Conservation (phyloP, 805 yeast genomes). For the Pichia scutulata region DNA sequence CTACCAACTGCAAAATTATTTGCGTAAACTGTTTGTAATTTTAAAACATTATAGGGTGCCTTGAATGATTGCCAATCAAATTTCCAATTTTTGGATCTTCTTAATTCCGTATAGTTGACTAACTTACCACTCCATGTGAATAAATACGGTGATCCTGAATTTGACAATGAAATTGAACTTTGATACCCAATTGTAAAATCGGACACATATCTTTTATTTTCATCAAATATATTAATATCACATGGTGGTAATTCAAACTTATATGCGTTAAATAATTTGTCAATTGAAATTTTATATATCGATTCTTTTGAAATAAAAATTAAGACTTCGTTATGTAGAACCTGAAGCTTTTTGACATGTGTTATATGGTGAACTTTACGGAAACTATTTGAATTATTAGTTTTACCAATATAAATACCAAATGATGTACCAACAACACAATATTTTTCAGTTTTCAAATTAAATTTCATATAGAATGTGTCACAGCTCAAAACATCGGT, state of each 20-base stretch:
- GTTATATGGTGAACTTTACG: conserved; percentile 44
- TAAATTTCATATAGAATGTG: conserved; percentile 2
- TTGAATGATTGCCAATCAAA: conserved; percentile 22
- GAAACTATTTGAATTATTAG: conserved; percentile 43
- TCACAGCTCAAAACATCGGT: conserved; percentile 9
- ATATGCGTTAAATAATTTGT: conserved; percentile 53
- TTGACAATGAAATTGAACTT: conserved; percentile 41
- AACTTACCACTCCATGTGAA: conserved; percentile 49
- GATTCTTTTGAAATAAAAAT: conserved; percentile 51
- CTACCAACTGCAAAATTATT: conserved; percentile 25
- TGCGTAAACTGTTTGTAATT: conserved; percentile 21
- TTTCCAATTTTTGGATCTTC: conserved; percentile 21
- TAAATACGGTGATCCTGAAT: conserved; percentile 24
- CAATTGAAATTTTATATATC: conserved; percentile 56
- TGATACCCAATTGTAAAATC: conserved; percentile 67
- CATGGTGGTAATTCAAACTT: conserved; percentile 37
- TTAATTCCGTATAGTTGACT: conserved; percentile 28
- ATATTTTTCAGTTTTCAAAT: conserved; percentile 22
- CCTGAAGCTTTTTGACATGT: conserved; percentile 53
- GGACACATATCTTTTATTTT: conserved; percentile 36
- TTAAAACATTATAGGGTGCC: conserved; percentile 20
- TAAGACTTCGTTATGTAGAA: conserved; percentile 48
- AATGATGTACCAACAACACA: conserved; percentile 50
- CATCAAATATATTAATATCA: conserved; percentile 19
- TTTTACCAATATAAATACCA: conserved; percentile 54